Evolutionary conservation across 2,329 filamentous ascomycete genomes (phyloP).

Genomic region (Cladobotryum mycophilum): DNA sequence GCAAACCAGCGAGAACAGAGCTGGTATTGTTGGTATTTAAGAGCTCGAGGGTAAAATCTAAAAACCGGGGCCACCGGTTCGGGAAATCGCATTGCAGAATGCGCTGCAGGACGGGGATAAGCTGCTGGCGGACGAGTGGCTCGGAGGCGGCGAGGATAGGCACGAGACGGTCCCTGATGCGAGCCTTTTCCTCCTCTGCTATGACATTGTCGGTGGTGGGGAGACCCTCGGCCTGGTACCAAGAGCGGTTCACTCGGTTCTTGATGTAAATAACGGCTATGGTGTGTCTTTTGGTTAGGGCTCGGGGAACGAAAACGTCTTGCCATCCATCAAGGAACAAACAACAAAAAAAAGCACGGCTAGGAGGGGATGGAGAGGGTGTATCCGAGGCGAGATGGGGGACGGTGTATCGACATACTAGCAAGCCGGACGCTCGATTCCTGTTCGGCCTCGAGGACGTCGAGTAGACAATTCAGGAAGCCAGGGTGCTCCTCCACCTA

Average conservation of each 20-base stretch:
- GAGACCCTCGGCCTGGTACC: slow-evolving; percentile 72
- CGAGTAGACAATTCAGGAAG: slow-evolving; percentile 84
- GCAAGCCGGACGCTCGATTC: slow-evolving; percentile 79
- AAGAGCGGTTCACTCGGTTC: slow-evolving; percentile 91
- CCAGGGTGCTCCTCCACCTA: slow-evolving; percentile 87
- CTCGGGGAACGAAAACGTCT: background rate
- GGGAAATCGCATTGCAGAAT: slow-evolving; percentile 96
- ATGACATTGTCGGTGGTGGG: slow-evolving; percentile 63
- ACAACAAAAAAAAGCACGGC: background rate
- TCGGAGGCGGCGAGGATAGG: slow-evolving; percentile 79
- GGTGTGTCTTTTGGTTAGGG: slow-evolving; percentile 11
- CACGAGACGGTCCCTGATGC: slow-evolving; percentile 81
- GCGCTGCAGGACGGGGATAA: slow-evolving; percentile 90
- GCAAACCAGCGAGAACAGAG: slow-evolving; percentile 86
- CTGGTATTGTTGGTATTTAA: slow-evolving; percentile 79
- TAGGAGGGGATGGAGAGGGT: background rate
- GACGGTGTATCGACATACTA: slow-evolving; percentile 53
- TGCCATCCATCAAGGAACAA: background rate
- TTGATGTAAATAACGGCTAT: slow-evolving; percentile 95
- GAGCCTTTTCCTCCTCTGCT: slow-evolving; percentile 80
- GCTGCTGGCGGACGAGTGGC: slow-evolving; percentile 79
- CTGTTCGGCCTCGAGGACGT: slow-evolving; percentile 85
- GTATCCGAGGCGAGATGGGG: slow-evolving; percentile 7
- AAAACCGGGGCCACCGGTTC: slow-evolving; percentile 85
- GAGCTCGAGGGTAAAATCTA: slow-evolving; percentile 85